Conservation (phyloP, 495 filamentous ascomycete genomes). For the Aspergillus saccharolyticus region DNA sequence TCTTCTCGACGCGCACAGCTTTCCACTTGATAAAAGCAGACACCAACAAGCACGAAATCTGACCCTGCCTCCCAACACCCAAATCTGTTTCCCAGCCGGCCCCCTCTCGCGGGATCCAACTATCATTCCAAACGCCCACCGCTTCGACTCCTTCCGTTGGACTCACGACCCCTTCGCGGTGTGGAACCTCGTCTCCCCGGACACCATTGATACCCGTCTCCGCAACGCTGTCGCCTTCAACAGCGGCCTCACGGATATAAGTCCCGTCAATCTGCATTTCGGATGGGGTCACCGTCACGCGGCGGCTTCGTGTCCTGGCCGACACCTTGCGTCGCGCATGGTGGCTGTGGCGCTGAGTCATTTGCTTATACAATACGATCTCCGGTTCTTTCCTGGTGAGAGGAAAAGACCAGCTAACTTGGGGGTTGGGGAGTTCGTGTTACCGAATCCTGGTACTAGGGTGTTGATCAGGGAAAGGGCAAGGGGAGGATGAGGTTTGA, state of each 20-base stretch:
- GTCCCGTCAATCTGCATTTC: constrained; percentile 28
- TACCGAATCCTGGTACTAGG: constrained; percentile 22
- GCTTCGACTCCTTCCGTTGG: constrained; percentile 38
- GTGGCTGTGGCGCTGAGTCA: constrained; percentile 54
- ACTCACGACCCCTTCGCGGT: constrained; percentile 13
- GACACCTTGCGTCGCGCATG: constrained; percentile 51
- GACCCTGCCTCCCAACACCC: constrained; percentile 3
- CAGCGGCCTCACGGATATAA: constrained; percentile 23
- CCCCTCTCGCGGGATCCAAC: constrained; percentile 29
- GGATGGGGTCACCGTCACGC: constrained; percentile 20
- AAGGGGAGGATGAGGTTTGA: not conserved
- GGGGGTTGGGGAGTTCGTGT: constrained; percentile 28
- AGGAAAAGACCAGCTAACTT: constrained; percentile 25
- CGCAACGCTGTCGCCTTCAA: not conserved
- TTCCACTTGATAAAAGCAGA: too few relatives aligned
- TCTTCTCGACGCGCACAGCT: not conserved
- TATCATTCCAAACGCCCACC: constrained; percentile 16
- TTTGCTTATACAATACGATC: constrained; percentile 49
- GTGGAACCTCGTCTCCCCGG: not conserved
- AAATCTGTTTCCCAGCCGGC: constrained; percentile 33
- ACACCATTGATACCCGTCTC: not conserved
- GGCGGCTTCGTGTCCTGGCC: constrained; percentile 48
- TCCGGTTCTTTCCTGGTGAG: constrained; percentile 28
- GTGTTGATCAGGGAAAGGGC: constrained; percentile 26
- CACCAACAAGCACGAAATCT: not conserved